These are phyloP conservation scores for Cardiospermum halicacabum DNA, from an alignment of 345 rosid genomes.

Conservation along the genomic window DNA sequence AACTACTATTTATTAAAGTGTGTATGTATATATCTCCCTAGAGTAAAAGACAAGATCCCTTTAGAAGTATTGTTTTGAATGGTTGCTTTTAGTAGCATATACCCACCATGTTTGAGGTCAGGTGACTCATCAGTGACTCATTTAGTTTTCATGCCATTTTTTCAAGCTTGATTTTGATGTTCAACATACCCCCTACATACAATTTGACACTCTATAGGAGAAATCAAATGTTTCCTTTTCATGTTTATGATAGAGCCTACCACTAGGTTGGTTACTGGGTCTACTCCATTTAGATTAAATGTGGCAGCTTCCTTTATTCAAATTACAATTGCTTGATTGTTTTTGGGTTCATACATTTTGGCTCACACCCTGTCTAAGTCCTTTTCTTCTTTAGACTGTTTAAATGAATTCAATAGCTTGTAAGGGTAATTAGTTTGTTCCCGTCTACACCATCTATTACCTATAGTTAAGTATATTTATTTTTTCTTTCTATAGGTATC, in stretches of 20 bases:
- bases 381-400: too few species aligned
- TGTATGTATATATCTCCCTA: not conserved
- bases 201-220: not conserved
- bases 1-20: not conserved
- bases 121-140: constrained; percentile 1
- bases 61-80: not conserved
- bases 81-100: not conserved
- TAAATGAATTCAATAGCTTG: too few species aligned
- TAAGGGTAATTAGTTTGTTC: too few species aligned
- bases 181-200: too few species aligned
- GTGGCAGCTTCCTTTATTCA: constrained; percentile 6
- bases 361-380: too few species aligned
- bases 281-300: constrained; percentile 12
- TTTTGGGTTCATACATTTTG: too few species aligned
- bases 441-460: too few species aligned
- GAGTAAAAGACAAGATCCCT: not conserved
- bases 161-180: not conserved
- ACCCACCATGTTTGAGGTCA: not conserved
- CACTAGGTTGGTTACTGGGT: too few species aligned
- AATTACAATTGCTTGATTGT: too few species aligned
- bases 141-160: not conserved
- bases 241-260: too few species aligned
- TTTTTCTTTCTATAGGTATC: too few species aligned
- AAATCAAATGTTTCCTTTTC: not conserved
- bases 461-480: too few species aligned